Percentiles rank a stretch among this genome's conserved stretches.
These are phyloP conservation scores for Plasmodium coatneyi DNA, from an alignment of 169 alveolate genomes.

Conservation along the genomic window DNA sequence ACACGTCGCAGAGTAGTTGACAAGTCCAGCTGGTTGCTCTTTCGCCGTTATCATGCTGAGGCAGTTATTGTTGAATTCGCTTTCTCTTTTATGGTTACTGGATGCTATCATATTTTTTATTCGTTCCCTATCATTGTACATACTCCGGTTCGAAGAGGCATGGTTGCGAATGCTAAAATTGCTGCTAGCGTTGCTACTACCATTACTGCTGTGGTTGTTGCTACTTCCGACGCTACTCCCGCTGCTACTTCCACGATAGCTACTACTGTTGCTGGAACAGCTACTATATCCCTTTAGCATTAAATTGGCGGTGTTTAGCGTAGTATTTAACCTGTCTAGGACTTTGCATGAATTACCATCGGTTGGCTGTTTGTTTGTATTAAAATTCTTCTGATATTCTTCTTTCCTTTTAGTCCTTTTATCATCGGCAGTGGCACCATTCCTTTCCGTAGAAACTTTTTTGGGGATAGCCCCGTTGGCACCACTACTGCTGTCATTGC, in stretches of 20 bases:
- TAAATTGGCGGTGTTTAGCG: not conserved
- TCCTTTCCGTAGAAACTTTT: not conserved
- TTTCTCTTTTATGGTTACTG: conserved; percentile 31
- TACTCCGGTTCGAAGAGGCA: not conserved
- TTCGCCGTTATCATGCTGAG: not conserved
- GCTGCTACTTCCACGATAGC: conserved; percentile 13
- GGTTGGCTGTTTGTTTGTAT: not conserved
- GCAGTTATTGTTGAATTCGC: not conserved
- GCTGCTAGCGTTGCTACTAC: conserved; percentile 35
- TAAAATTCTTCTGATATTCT: not conserved
- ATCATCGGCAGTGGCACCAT: not conserved
- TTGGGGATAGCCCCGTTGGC: not conserved
- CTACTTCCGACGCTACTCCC: conserved; percentile 19
- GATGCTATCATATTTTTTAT: not conserved
- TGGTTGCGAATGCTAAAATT: conserved; percentile 20
- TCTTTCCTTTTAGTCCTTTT: not conserved
- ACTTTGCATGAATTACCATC: not conserved
- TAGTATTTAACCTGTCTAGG: not conserved
- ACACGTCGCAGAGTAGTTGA: conserved; percentile 57
- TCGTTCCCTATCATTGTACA: not conserved
- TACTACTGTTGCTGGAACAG: conserved; percentile 28
- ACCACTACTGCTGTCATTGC: not conserved
- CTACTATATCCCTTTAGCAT: not conserved
- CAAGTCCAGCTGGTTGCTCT: conserved; percentile 68
- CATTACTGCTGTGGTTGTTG: not conserved